Evolutionary conservation across 2,329 filamentous ascomycete genomes (phyloP).

Genomic region (Colletotrichum kahawae): DNA sequence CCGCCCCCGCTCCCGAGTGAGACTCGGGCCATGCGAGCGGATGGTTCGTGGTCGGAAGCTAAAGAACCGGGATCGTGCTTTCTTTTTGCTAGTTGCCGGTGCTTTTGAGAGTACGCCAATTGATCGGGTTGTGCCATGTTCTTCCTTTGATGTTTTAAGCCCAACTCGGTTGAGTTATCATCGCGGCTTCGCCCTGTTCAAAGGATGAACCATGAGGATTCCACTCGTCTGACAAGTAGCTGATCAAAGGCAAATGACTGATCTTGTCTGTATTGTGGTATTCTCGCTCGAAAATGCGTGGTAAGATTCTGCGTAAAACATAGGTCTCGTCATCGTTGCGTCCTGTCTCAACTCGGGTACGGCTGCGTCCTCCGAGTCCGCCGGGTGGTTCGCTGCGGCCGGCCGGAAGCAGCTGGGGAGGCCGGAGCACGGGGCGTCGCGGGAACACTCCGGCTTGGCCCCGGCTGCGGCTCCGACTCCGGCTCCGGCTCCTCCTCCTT

Average conservation of each 20-base stretch:
- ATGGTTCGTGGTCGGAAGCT: neutral
- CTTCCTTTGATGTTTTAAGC: too few species aligned
- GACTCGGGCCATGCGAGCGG: neutral
- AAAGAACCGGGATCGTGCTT: neutral
- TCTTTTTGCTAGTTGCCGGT: neutral
- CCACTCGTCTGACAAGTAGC: too few species aligned
- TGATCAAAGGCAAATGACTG: neutral
- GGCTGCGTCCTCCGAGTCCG: neutral
- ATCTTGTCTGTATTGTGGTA: neutral
- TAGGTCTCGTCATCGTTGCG: neutral
- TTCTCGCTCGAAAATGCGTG: neutral
- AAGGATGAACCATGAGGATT: too few species aligned
- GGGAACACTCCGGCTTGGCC: neutral
- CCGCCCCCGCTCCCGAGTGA: neutral
- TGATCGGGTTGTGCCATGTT: too few species aligned
- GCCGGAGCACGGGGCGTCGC: neutral
- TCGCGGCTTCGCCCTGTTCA: too few species aligned
- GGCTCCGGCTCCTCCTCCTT: neutral
- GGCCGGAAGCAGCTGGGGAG: neutral
- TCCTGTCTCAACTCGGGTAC: neutral
- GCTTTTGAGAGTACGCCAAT: neutral
- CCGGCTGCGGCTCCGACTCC: neutral
- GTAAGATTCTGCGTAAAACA: fast-evolving
- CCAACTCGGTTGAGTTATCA: too few species aligned
- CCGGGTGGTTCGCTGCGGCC: neutral